Evolutionary conservation across 176 grass and related monocot species (phyloP).

Genomic region (Tillandsia fasciculata): DNA sequence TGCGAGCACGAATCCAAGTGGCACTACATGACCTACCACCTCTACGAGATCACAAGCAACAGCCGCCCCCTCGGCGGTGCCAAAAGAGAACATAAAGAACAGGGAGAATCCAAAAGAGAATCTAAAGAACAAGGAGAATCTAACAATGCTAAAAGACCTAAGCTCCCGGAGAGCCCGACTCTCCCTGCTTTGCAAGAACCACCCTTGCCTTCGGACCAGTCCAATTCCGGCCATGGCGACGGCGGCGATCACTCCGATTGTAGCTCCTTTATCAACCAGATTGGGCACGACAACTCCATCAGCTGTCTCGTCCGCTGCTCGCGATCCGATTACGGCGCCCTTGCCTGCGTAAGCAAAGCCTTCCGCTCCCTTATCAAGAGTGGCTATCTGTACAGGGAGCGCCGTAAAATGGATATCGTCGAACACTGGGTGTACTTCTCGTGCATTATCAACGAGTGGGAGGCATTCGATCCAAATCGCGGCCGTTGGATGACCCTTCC

Average conservation of each 20-base stretch:
- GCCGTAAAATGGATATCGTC: conserved; percentile 34
- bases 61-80: neutral
- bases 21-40: conserved; percentile 21
- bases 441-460: conserved; percentile 51
- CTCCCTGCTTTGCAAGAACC: neutral
- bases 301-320: conserved; percentile 50
- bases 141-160: neutral
- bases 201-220: neutral
- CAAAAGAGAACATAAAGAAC: neutral
- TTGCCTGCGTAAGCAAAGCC: conserved; percentile 29
- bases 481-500: conserved; percentile 58
- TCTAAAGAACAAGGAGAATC: neutral
- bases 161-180: neutral
- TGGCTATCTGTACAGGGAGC: conserved; percentile 53
- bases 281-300: conserved; percentile 52
- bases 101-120: neutral
- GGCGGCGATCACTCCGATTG: conserved; percentile 5
- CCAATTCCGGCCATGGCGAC: neutral
- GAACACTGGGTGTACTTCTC: conserved; percentile 93
- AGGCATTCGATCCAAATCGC: conserved; percentile 57
- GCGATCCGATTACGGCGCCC: conserved; percentile 42
- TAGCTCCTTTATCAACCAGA: conserved; percentile 37
- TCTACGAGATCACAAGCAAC: conserved; percentile 1
- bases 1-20: conserved; percentile 36
- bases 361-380: conserved; percentile 42